Percentiles rank a stretch among this genome's conserved stretches.
phyloP scores from a whole-genome alignment of 2,329 filamentous ascomycete genomes.

The Colletotrichum destructivum region DNA sequence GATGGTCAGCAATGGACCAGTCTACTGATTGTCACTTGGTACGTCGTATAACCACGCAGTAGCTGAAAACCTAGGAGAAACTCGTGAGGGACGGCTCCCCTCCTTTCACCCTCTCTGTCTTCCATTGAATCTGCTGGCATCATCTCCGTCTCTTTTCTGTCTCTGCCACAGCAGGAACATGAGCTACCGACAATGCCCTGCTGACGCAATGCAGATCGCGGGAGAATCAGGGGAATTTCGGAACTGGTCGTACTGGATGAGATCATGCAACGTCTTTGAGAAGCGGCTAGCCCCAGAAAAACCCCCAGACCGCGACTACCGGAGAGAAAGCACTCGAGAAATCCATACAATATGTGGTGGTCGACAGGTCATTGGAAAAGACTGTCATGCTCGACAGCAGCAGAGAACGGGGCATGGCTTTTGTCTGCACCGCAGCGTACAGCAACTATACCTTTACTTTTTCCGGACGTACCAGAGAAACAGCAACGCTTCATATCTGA shows the following conservation, averaged over 20 bases:
- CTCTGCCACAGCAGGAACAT: not conserved
- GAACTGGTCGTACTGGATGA: slow-evolving; percentile 47
- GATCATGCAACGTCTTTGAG: slow-evolving; percentile 46
- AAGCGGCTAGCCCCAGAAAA: slow-evolving; percentile 36
- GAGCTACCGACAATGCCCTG: no score
- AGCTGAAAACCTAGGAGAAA: not conserved
- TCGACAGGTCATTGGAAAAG: slow-evolving; percentile 19
- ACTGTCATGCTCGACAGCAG: slow-evolving; percentile 45
- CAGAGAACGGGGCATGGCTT: slow-evolving; percentile 43
- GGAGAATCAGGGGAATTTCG: slow-evolving; percentile 43
- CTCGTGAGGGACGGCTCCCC: not conserved
- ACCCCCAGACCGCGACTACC: slow-evolving; percentile 44
- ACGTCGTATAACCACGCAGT: not conserved
- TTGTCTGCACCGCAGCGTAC: slow-evolving; percentile 47
- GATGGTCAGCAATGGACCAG: slow-evolving; percentile 20
- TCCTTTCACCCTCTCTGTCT: not conserved
- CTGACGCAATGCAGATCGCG: slow-evolving; percentile 2
- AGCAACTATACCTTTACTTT: slow-evolving; percentile 28
- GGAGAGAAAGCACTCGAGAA: slow-evolving; percentile 49
- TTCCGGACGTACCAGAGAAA: slow-evolving; percentile 45
- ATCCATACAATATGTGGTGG: slow-evolving; percentile 47
- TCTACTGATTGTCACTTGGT: slow-evolving; percentile 41
- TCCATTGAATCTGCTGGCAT: no score
- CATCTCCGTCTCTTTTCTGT: no score
- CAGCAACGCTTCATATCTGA: slow-evolving; percentile 5